Conservation (phyloP, 129 eudicot genomes). For the Rutidosis leptorrhynchoides region DNA sequence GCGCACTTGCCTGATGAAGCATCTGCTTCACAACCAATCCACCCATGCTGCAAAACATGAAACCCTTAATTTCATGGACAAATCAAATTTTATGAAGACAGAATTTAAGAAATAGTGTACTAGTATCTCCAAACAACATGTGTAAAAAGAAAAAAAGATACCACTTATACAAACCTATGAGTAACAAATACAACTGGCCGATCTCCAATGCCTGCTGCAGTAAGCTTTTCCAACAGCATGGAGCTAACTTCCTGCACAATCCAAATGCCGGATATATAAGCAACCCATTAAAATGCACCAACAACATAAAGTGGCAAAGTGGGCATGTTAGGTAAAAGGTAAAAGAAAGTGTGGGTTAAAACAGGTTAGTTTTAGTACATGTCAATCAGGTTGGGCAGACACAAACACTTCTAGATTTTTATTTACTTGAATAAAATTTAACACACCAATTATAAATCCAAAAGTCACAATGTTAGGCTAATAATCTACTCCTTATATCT, state of each 20-base stretch:
- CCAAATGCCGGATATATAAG: background rate
- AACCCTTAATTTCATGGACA: background rate
- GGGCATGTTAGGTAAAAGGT: background rate
- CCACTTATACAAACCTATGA: conserved; percentile 53
- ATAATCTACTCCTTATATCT: background rate
- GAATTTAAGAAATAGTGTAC: conserved; percentile 5
- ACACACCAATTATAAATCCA: background rate
- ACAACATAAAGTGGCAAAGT: background rate
- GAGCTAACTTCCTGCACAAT: conserved; percentile 88
- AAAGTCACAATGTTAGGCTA: background rate
- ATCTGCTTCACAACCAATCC: conserved; percentile 99
- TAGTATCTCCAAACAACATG: conserved; percentile 1
- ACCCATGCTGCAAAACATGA: conserved; percentile 70
- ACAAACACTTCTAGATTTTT: background rate
- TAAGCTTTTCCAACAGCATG: conserved; percentile 81
- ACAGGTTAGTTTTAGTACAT: background rate
- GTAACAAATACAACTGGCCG: conserved; percentile 92
- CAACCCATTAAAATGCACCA: background rate
- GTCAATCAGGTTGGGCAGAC: background rate
- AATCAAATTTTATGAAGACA: background rate
- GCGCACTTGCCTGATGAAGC: conserved; percentile 81
- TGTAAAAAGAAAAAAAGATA: background rate
- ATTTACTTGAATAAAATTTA: background rate
- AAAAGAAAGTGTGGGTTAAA: background rate
- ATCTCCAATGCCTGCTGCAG: conserved; percentile 87